Conservation (phyloP, 2,329 filamentous ascomycete genomes). For the Arachnomyces sp. region DNA sequence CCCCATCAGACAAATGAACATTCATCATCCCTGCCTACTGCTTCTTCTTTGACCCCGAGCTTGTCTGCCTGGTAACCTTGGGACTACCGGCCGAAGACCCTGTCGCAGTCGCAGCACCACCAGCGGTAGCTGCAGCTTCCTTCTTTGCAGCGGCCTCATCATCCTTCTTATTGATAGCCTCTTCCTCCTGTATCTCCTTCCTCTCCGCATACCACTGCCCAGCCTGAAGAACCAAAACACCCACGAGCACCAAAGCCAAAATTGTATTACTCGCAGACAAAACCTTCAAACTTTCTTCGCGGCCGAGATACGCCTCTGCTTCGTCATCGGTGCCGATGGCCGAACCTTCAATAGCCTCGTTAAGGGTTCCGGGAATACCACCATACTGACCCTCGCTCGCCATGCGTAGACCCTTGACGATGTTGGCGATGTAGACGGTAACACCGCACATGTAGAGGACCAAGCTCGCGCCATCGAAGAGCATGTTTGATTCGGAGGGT, state of each 20-base stretch:
- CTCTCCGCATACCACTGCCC: constrained; percentile 98
- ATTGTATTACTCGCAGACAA: constrained; percentile 94
- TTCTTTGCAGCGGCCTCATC: constrained; percentile 35
- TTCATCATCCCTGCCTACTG: constrained; percentile 13
- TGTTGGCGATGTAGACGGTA: constrained; percentile 91
- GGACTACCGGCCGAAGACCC: no score
- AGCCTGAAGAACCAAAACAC: constrained; percentile 85
- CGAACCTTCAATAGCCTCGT: constrained; percentile 20
- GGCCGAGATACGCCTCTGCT: constrained; percentile 62
- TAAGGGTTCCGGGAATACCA: constrained; percentile 30
- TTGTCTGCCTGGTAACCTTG: constrained; percentile 18
- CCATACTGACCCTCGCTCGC: constrained; percentile 67
- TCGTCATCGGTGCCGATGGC: constrained; percentile 35
- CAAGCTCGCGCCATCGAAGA: constrained; percentile 73
- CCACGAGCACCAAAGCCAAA: constrained; percentile 81
- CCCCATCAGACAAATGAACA: not conserved
- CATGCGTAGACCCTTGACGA: constrained; percentile 85
- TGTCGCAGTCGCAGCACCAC: constrained; percentile 2
- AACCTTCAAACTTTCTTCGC: constrained; percentile 86
- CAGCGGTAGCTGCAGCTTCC: constrained; percentile 9
- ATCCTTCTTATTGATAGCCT: constrained; percentile 52
- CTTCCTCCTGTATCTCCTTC: constrained; percentile 76
- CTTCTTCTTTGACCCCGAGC: constrained; percentile 22
- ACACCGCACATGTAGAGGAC: constrained; percentile 77
- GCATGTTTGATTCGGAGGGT: constrained; percentile 85